These are phyloP conservation scores for Leccinum ponderosum DNA, from an alignment of 1,284 basidiomycete genomes.

Conservation along the genomic window DNA sequence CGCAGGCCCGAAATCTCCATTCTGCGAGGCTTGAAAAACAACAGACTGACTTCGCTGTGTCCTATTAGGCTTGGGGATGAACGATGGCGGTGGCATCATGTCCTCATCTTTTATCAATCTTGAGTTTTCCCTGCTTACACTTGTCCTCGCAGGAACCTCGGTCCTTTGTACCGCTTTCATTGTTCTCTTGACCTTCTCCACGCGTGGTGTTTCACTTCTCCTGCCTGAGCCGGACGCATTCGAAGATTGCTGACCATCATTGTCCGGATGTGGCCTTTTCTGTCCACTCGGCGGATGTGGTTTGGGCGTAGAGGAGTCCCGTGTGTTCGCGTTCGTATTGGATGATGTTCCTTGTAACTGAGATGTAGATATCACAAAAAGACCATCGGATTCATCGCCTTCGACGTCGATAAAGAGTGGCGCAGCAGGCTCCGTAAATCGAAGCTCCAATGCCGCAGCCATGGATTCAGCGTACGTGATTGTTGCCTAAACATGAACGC, in stretches of 20 bases:
- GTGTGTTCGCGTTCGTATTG: slow-evolving; percentile 20
- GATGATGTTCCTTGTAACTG: slow-evolving; percentile 46
- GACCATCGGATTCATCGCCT: slow-evolving; percentile 56
- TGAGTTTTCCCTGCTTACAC: slow-evolving; percentile 17
- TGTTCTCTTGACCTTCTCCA: slow-evolving; percentile 45
- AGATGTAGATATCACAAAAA: slow-evolving; percentile 77
- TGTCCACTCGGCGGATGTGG: slow-evolving; percentile 37
- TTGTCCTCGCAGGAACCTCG: slow-evolving; percentile 33
- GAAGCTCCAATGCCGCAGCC: slow-evolving; percentile 60
- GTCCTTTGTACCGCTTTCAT: slow-evolving; percentile 59
- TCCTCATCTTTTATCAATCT: slow-evolving; percentile 15
- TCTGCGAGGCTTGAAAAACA: slow-evolving; percentile 19
- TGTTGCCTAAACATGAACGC: slow-evolving; percentile 53
- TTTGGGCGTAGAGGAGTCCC: slow-evolving; percentile 22
- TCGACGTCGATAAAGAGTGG: slow-evolving; percentile 76
- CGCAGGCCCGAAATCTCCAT: slow-evolving; percentile 15
- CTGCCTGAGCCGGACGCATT: slow-evolving; percentile 24
- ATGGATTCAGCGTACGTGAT: slow-evolving; percentile 74
- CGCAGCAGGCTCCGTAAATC: slow-evolving; percentile 69
- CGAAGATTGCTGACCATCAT: slow-evolving; percentile 34
- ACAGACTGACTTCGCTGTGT: slow-evolving; percentile 7
- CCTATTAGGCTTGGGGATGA: slow-evolving; percentile 15
- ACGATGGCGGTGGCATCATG: slow-evolving; percentile 34
- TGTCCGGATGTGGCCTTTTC: slow-evolving; percentile 34
- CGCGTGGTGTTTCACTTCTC: slow-evolving; percentile 37